Conservation (phyloP, 2,329 filamentous ascomycete genomes). For the Lachnellula willkommii region DNA sequence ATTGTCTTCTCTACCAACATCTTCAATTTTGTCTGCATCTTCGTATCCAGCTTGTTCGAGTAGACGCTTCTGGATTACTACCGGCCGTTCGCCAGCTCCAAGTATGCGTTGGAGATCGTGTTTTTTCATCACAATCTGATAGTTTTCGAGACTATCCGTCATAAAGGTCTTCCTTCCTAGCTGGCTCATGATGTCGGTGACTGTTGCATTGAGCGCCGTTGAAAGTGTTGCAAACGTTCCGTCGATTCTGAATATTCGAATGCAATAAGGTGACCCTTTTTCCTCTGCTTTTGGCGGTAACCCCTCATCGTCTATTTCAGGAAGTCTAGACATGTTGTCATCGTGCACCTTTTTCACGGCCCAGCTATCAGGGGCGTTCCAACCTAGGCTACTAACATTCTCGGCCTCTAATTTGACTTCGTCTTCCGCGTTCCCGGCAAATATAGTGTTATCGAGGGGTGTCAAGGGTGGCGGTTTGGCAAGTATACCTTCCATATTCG, state of each 20-base stretch:
- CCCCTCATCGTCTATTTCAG: slow-evolving; percentile 64
- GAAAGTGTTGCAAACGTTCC: slow-evolving; percentile 92
- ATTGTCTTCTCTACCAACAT: slow-evolving; percentile 93
- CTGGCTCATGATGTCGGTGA: slow-evolving; percentile 80
- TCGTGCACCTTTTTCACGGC: slow-evolving; percentile 72
- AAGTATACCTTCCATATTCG: slow-evolving; percentile 87
- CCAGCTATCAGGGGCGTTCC: slow-evolving; percentile 97
- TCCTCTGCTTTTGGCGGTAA: slow-evolving; percentile 66
- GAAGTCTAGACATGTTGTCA: slow-evolving; percentile 51
- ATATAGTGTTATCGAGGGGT: slow-evolving; percentile 57
- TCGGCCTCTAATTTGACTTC: slow-evolving; percentile 34
- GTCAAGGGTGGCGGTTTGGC: slow-evolving; percentile 65
- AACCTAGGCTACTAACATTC: slow-evolving; percentile 47
- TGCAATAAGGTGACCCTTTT: slow-evolving; percentile 74
- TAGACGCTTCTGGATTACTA: slow-evolving; percentile 86
- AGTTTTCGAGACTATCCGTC: slow-evolving; percentile 85
- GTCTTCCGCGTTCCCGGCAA: slow-evolving; percentile 39
- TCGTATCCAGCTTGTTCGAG: slow-evolving; percentile 90
- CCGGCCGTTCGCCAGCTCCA: slow-evolving; percentile 69
- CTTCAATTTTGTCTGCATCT: slow-evolving; percentile 79
- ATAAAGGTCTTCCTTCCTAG: slow-evolving; percentile 92
- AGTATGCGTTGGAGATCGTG: slow-evolving; percentile 84
- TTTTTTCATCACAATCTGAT: slow-evolving; percentile 91
- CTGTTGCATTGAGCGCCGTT: slow-evolving; percentile 75
- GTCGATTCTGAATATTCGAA: slow-evolving; percentile 90